Evolutionary conservation across 78 protist genomes (phyloP).

Genomic region (Cavenderia fasciculata): DNA sequence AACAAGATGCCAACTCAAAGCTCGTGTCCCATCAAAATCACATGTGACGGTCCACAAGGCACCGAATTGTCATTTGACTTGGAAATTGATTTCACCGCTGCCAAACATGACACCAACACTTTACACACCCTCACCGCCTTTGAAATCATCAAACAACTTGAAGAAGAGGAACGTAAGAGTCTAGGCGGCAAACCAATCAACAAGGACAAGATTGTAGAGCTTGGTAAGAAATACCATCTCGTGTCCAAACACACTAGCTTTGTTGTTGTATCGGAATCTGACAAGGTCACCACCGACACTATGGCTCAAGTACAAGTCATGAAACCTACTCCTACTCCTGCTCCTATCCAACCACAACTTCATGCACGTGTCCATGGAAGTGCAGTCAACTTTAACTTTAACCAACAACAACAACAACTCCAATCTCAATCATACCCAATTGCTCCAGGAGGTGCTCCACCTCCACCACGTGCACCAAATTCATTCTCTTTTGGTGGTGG

Average conservation of each 20-base stretch:
- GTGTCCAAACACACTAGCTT: conserved; percentile 38
- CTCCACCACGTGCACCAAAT: too few relatives aligned
- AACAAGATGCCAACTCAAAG: not conserved
- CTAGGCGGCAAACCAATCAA: not conserved
- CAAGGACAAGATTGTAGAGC: conserved; percentile 19
- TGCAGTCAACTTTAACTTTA: too few relatives aligned
- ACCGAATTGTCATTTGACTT: not conserved
- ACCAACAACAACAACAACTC: too few relatives aligned
- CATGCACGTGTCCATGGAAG: too few relatives aligned
- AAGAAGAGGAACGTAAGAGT: conserved; percentile 10
- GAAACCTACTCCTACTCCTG: not conserved
- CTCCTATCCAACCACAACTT: too few relatives aligned
- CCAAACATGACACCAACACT: not conserved
- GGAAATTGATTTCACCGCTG: not conserved
- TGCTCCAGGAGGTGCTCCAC: too few relatives aligned
- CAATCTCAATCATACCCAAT: too few relatives aligned
- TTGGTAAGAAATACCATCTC: conserved; percentile 21
- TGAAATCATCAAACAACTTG: conserved; percentile 7
- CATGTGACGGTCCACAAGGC: conserved; percentile 5
- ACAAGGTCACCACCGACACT: not conserved
- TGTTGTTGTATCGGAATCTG: conserved; percentile 38
- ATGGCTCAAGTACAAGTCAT: conserved; percentile 15
- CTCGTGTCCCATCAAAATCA: not conserved
- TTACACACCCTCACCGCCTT: conserved; percentile 26
- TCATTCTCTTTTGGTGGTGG: too few relatives aligned